Evolutionary conservation across 2,329 filamentous ascomycete species (phyloP).

Genomic region (Emergomyces africanus): DNA sequence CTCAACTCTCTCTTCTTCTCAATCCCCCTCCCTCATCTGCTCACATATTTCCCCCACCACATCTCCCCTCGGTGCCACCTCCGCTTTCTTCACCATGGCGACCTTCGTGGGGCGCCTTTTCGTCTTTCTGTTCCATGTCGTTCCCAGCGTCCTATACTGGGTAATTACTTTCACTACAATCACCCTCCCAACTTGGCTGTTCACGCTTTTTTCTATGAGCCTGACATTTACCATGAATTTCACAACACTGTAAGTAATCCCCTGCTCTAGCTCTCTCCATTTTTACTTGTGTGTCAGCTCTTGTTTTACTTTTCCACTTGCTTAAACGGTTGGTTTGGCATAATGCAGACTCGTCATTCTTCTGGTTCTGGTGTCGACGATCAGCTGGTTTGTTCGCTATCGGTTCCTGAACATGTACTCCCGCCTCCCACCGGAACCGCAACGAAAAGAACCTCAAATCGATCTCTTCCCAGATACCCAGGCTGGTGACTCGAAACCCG

Average conservation of each 20-base stretch:
- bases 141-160: conserved; percentile 59
- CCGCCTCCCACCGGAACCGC: conserved; percentile 81
- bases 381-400: conserved; percentile 91
- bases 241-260: conserved; percentile 63
- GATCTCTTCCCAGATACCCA: conserved; percentile 91
- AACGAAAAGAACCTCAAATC: conserved; percentile 88
- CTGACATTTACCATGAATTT: conserved; percentile 98
- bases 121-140: conserved; percentile 37
- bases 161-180: conserved; percentile 74
- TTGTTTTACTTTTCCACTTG: neutral
- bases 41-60: conserved; percentile 3
- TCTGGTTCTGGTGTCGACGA: conserved; percentile 62
- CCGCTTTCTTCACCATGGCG: conserved; percentile 9
- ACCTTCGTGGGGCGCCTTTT: conserved; percentile 16
- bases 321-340: neutral
- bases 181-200: conserved; percentile 77
- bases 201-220: conserved; percentile 79
- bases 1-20: neutral
- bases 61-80: neutral
- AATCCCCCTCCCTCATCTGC: conserved; percentile 2
- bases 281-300: too few relatives aligned
- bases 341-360: conserved; percentile 57
- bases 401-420: conserved; percentile 96
- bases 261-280: neutral
- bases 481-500: conserved; percentile 78